Evolutionary conservation across 208 protist species (phyloP).

Genomic region (Wallacemonas sp.): DNA sequence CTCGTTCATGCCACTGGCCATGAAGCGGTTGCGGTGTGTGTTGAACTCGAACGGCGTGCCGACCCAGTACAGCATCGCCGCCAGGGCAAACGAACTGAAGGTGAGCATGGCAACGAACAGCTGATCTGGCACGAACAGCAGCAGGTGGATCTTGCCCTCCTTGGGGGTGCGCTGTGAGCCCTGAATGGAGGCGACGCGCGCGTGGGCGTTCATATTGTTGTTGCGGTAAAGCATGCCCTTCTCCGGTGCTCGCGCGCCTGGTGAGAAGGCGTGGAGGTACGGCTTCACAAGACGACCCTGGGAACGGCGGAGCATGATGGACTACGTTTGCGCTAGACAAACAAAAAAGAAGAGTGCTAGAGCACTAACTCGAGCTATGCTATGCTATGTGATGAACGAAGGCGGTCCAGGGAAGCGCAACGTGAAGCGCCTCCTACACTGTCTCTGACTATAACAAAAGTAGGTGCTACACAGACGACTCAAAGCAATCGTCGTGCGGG

Average conservation of each 20-base stretch:
- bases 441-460: too few relatives aligned
- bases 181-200: conserved; percentile 64
- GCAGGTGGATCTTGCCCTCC: conserved; percentile 50
- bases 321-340: too few relatives aligned
- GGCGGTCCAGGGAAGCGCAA: too few relatives aligned
- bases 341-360: too few relatives aligned
- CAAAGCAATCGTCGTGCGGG: too few relatives aligned
- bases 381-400: too few relatives aligned
- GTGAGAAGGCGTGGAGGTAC: conserved; percentile 81
- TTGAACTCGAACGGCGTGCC: conserved; percentile 54
- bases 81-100: not conserved
- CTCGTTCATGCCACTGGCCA: conserved; percentile 55
- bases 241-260: conserved; percentile 69
- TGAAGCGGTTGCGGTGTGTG: conserved; percentile 51
- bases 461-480: too few relatives aligned
- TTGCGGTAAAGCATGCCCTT: conserved; percentile 90
- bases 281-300: conserved; percentile 54
- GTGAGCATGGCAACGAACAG: conserved; percentile 27
- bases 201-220: conserved; percentile 83
- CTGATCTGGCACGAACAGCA: conserved; percentile 77
- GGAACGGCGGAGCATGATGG: conserved; percentile 61
- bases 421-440: too few relatives aligned
- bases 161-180: conserved; percentile 49
- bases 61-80: conserved; percentile 23
- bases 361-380: too few relatives aligned